These are phyloP conservation scores for Zoysia pacifica DNA, from an alignment of 176 grass and related monocot genomes.

Conservation along the genomic window DNA sequence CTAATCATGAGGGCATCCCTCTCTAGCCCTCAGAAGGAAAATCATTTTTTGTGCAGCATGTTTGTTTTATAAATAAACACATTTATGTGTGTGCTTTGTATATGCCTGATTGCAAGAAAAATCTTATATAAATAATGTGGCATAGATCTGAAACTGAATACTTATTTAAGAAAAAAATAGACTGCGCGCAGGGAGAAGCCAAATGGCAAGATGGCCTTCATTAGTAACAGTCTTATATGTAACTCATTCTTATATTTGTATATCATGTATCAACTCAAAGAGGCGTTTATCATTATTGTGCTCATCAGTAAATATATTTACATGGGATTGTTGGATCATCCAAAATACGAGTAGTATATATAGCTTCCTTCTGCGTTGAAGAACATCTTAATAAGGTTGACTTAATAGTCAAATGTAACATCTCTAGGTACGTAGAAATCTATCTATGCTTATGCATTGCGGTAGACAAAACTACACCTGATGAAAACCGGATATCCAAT, in stretches of 20 bases:
- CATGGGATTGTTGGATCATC: not conserved
- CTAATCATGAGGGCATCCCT: too few relatives aligned
- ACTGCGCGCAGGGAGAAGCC: too few relatives aligned
- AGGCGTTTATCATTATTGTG: not conserved
- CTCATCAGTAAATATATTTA: not conserved
- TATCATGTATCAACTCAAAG: not conserved
- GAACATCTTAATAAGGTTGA: not conserved
- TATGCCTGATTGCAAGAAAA: too few relatives aligned
- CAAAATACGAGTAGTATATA: not conserved
- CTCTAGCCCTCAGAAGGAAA: too few relatives aligned
- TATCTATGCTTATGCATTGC: not conserved
- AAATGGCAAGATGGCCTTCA: too few relatives aligned
- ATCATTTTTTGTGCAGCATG: too few relatives aligned
- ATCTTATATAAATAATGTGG: too few relatives aligned
- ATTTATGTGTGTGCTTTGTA: too few relatives aligned
- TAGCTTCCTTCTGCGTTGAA: not conserved
- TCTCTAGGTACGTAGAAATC: not conserved
- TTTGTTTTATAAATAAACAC: too few relatives aligned
- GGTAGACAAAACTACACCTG: not conserved
- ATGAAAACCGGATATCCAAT: not conserved
- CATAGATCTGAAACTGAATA: too few relatives aligned
- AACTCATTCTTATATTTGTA: not conserved
- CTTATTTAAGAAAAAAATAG: too few relatives aligned
- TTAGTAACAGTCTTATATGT: too few relatives aligned
- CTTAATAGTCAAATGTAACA: not conserved